phyloP scores from a whole-genome alignment of 176 grass and related monocot species.

The Musa schizocarpa region DNA sequence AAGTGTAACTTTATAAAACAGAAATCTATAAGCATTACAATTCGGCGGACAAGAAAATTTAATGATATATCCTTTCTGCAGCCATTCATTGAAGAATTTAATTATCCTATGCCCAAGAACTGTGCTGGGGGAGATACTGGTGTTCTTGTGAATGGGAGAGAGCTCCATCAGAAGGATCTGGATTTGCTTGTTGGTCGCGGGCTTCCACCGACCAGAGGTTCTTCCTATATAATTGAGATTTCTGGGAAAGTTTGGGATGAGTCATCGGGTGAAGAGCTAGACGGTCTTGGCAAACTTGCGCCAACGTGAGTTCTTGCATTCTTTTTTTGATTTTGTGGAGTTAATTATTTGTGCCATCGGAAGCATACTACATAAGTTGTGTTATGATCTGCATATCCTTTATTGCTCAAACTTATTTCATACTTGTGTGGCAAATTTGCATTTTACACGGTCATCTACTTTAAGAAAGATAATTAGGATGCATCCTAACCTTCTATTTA shows the following conservation, averaged over 20 bases:
- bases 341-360: background rate
- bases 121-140: conserved; percentile 70
- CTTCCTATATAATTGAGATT: conserved; percentile 69
- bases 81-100: conserved; percentile 89
- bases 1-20: conserved; percentile 23
- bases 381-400: background rate
- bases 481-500: too few species aligned
- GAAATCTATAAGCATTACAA: background rate
- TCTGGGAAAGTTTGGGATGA: conserved; percentile 89
- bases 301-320: conserved; percentile 62
- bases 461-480: too few species aligned
- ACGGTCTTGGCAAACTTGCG: conserved; percentile 86
- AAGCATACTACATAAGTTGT: too few species aligned
- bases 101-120: conserved; percentile 82
- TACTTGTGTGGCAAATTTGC: background rate
- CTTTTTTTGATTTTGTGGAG: conserved; percentile 8
- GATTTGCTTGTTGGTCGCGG: conserved; percentile 71
- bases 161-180: conserved; percentile 87
- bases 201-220: conserved; percentile 44
- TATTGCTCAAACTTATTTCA: background rate
- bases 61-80: conserved; percentile 12
- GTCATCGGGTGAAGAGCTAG: conserved; percentile 70
- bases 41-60: background rate
- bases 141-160: conserved; percentile 84
- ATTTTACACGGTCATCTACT: too few species aligned